Base-by-base conservation (phyloP, 805 yeast genomes). In the Cyberlindnera mrakii region DNA sequence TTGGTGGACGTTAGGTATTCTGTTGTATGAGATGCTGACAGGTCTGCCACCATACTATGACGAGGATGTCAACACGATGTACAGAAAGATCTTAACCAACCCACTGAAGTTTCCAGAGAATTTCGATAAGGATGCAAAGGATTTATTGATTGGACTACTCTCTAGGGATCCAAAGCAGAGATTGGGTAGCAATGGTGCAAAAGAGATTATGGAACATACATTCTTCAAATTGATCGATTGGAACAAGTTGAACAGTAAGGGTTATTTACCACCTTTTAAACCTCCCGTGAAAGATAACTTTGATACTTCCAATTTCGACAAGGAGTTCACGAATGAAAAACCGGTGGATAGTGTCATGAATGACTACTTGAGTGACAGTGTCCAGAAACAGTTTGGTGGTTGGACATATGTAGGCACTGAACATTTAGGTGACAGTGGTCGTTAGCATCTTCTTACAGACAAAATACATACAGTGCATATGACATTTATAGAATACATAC, bases 341-440 rank as follows among this genome's bases (percentile, higher is more conserved):
- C 98, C 99, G 4, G 82, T 87, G 52, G 99, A 93, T 62, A 85
- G 96, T 48, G 97, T 93, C 11, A 96, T 90, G 15, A 95, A 90
- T 61, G 95, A 87, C 58, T 87, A 77, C 53, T 73, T 93, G 49
- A 85, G 95, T 57, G 98, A 89, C 54, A 79, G 90, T 55, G 96
- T 93, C n/a, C 99, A 93, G 65, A 80, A 85, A 60, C 98, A 93
- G 66, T 93, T 93, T 71, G 98, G 96, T 37, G 98, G 99, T 6
- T 93, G 99, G 99, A 91, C 98, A 3, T 91, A 90, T 64, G 86
- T 82, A 38, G 95, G 93, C 3, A 81, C 74, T 39, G 75, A 70
- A 46, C 71, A 68, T 44, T 46, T 71, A 31, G 71, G 71, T 16
- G 63, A 62, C n/a, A 50, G 50, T 16, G 37, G 31, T 10, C 41